Base-by-base conservation (phyloP, 2,329 filamentous ascomycete genomes). In the Botryotinia convoluta region DNA sequence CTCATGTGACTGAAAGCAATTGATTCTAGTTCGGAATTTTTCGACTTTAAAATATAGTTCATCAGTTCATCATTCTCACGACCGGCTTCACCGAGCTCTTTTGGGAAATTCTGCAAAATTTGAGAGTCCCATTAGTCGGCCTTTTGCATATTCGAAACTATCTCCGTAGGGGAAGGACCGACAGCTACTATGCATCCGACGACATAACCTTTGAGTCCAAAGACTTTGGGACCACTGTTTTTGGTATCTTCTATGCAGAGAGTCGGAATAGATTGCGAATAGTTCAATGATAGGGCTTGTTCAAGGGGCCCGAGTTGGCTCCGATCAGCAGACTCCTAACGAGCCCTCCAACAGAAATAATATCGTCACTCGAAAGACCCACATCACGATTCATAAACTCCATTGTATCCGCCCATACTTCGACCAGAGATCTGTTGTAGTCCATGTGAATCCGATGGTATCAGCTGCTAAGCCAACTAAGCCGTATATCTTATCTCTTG, bases 331-430 rank as follows among this genome's bases (percentile, higher is more conserved):
- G 29, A 22, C 18, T 32, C 44, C 68, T 22, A 20, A 74, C 60
- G 4, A 74, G 42, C 22, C 35, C 26, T 22, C 69, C 59, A 45
- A 72, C 71, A 3, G 14, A 57, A 62, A 35, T 67, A 35, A 32
- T 37, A 32, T n/a, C n/a, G 9, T 26, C 20, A 48, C 4, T 35
- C 8, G 20, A 18, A 9, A 44, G 45, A 54, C 48, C 16, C 29
- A 68, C 14, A 22, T 16, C 16, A 12, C n/a, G 16, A 65, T 77
- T 78, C 54, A 77, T 69, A 59, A 77, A 79, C 39, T 74, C 65
- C 74, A 80, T 79, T 3, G 75, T 76, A 63, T 81, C 77, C 2
- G 69, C 74, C 79, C 77, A 82, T 10, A 81, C 75, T n/a, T 79
- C 63, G 10, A 76, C 74, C 2, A 75, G 48, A 9, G 77, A 73